Conservation (phyloP, 2,329 filamentous ascomycete species). For the Fusarium beomiforme region DNA sequence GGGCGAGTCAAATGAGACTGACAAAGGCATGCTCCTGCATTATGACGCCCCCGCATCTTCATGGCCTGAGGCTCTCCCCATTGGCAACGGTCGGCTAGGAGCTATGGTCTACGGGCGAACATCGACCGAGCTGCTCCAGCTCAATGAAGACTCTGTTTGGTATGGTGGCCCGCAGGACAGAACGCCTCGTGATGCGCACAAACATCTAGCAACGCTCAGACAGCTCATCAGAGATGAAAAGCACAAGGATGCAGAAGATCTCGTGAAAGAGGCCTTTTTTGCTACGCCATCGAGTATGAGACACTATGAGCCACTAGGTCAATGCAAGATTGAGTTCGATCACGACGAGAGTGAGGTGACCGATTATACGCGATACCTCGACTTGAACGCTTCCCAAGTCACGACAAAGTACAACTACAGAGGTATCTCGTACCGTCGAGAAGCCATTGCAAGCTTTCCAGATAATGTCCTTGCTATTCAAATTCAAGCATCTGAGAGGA, state of each 20-base stretch:
- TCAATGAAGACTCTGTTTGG: constrained; percentile 62
- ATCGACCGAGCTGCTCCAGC: constrained; percentile 51
- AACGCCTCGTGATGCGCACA: constrained; percentile 47
- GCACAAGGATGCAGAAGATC: constrained; percentile 38
- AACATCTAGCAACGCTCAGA: constrained; percentile 29
- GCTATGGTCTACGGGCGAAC: constrained; percentile 56
- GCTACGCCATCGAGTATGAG: constrained; percentile 40
- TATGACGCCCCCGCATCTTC: constrained; percentile 38
- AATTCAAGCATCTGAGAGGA: constrained; percentile 30
- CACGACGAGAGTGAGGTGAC: constrained; percentile 42
- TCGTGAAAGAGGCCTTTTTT: constrained; percentile 38
- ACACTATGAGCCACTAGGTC: constrained; percentile 47
- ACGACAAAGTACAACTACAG: constrained; percentile 51
- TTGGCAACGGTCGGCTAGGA: constrained; percentile 59
- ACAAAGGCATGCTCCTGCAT: constrained; percentile 32
- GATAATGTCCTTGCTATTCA: constrained; percentile 49
- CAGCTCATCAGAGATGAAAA: constrained; percentile 37
- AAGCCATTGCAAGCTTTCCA: constrained; percentile 55
- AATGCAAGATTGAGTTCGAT: constrained; percentile 51
- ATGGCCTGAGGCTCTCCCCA: constrained; percentile 53
- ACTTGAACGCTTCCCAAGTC: constrained; percentile 50
- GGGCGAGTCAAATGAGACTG: background rate
- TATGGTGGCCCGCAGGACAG: constrained; percentile 57
- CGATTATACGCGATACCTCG: constrained; percentile 52
- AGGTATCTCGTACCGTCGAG: constrained; percentile 46